A percentile compares a stretch with the other conserved stretches of the same genome.
Evolutionary conservation across 139 green algal species (phyloP).

Genomic region (Tetradesmus obliquus): DNA sequence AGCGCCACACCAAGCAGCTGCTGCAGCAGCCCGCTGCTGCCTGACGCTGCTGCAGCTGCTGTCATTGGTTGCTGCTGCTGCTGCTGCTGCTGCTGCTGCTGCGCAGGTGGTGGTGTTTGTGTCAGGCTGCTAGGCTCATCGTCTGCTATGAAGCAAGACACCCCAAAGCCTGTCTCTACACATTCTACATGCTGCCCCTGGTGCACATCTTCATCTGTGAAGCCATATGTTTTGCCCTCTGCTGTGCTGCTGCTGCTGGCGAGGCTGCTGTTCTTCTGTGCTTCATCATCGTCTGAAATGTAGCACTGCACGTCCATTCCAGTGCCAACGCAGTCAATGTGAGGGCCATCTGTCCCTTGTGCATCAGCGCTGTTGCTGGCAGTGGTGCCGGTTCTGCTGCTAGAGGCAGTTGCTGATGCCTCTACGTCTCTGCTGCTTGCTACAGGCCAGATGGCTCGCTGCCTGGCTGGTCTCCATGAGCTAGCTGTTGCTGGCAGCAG

Average conservation of each 20-base stretch:
- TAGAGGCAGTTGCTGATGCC: background rate
- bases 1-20: slow-evolving; percentile 60
- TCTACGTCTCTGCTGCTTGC: background rate
- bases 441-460: background rate
- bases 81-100: slow-evolving; percentile 34
- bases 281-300: slow-evolving; percentile 39
- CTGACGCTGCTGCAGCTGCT: slow-evolving; percentile 9
- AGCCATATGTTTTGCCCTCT: background rate
- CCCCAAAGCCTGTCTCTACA: slow-evolving; percentile 1
- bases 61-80: slow-evolving; percentile 20
- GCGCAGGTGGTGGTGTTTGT: background rate
- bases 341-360: background rate
- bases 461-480: background rate
- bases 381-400: background rate
- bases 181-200: slow-evolving; percentile 6
- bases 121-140: background rate
- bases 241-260: background rate
- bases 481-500: background rate
- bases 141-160: background rate
- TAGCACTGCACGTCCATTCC: slow-evolving; percentile 61
- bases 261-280: background rate
- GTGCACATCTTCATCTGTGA: slow-evolving; percentile 5
- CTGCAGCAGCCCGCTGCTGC: background rate
- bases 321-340: slow-evolving; percentile 58
- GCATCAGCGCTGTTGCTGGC: background rate